Conservation (phyloP, 2,329 filamentous ascomycete species). For the Aspergillus amoenus region DNA sequence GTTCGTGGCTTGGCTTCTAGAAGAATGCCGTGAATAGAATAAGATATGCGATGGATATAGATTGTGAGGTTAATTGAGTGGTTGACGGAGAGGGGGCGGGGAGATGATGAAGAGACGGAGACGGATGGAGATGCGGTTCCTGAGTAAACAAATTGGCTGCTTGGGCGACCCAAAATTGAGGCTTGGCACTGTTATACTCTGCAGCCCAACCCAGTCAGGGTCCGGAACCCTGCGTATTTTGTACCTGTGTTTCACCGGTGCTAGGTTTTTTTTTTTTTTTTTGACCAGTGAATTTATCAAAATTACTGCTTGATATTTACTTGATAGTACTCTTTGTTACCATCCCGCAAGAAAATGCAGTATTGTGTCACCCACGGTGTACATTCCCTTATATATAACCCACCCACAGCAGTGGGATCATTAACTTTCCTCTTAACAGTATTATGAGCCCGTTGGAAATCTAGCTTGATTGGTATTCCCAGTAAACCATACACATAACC, state of each 20-base stretch:
- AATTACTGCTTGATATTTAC: no score
- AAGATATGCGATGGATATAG: not conserved
- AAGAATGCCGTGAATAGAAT: no score
- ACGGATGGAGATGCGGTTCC: constrained; percentile 1
- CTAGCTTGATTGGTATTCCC: not conserved
- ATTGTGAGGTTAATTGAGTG: not conserved
- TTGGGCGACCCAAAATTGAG: constrained; percentile 20
- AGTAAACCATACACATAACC: not conserved
- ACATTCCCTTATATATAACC: not conserved
- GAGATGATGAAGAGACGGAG: constrained; percentile 3
- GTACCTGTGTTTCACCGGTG: no score
- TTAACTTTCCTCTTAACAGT: not conserved
- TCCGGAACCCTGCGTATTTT: no score
- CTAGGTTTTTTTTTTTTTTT: no score
- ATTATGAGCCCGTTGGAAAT: not conserved
- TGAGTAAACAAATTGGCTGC: constrained; percentile 24
- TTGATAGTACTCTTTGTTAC: no score
- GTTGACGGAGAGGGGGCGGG: not conserved
- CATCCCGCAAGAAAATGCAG: no score
- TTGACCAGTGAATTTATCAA: no score
- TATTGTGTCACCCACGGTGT: no score
- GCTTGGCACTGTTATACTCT: constrained; percentile 12
- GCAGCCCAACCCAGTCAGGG: not conserved
- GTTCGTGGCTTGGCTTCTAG: not conserved
- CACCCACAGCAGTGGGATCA: not conserved